Percentiles rank a stretch among this genome's conserved stretches.
phyloP scores from a whole-genome alignment of 768 basidiomycete genomes.

The Gloeopeniophorella convolvens region DNA sequence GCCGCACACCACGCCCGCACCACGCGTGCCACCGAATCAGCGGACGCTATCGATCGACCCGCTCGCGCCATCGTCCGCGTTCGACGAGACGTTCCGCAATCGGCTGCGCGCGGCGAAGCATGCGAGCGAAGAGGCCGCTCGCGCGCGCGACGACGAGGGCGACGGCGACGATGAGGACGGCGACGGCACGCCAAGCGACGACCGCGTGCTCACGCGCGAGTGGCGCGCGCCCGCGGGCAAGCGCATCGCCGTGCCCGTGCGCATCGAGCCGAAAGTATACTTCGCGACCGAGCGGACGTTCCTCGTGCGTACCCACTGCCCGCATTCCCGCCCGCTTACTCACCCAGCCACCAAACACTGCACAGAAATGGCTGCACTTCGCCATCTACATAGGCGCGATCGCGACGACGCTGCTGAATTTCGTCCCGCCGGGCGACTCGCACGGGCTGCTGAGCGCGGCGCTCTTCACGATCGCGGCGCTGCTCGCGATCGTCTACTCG shows the following conservation, averaged over 20 bases:
- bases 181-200: conserved; percentile 29
- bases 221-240: conserved; percentile 84
- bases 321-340: neutral
- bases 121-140: conserved; percentile 32
- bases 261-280: conserved; percentile 97
- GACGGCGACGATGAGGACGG: no score
- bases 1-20: conserved; percentile 23
- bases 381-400: conserved; percentile 85
- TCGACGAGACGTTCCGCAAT: conserved; percentile 77
- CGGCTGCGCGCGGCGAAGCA: conserved; percentile 46
- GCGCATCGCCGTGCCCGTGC: conserved; percentile 87
- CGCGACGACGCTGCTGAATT: conserved; percentile 86
- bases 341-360: neutral
- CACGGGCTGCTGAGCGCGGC: conserved; percentile 81
- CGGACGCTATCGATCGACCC: conserved; percentile 69
- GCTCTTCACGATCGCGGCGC: conserved; percentile 84
- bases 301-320: conserved; percentile 50
- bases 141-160: no score
- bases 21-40: conserved; percentile 3
- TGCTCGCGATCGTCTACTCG: conserved; percentile 83
- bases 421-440: conserved; percentile 63
- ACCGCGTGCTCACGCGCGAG: conserved; percentile 54
- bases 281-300: conserved; percentile 96
- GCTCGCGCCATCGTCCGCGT: conserved; percentile 72
- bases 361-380: conserved; percentile 87